A percentile compares a stretch with the other conserved stretches of the same genome.
phyloP scores from a whole-genome alignment of 2,329 filamentous ascomycete species.

The Neocatenulostroma microsporum region DNA sequence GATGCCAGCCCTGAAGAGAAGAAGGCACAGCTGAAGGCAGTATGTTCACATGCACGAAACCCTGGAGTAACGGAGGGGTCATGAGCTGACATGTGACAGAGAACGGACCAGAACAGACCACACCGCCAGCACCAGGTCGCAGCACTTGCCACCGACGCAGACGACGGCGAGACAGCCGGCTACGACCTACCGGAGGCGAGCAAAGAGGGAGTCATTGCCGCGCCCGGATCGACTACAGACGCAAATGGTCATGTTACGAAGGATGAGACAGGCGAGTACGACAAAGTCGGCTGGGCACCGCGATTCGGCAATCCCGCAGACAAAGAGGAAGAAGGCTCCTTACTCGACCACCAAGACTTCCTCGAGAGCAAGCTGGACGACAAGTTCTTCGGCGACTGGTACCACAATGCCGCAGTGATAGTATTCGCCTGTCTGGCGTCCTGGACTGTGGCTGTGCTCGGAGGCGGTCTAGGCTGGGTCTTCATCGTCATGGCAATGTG shows the following conservation, averaged over 20 bases:
- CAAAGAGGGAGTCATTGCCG: constrained; percentile 58
- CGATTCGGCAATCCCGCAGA: constrained; percentile 64
- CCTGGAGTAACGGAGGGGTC: no score
- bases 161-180: constrained; percentile 59
- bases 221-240: constrained; percentile 43
- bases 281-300: constrained; percentile 76
- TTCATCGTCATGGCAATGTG: constrained; percentile 88
- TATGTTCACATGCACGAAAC: neutral
- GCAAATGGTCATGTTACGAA: constrained; percentile 48
- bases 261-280: constrained; percentile 42
- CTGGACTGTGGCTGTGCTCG: constrained; percentile 82
- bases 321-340: constrained; percentile 49
- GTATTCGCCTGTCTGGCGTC: constrained; percentile 84
- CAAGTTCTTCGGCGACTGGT: constrained; percentile 95
- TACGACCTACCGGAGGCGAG: constrained; percentile 72
- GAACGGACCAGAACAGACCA: constrained; percentile 15
- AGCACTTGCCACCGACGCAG: constrained; percentile 70
- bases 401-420: constrained; percentile 93
- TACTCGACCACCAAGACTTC: constrained; percentile 82
- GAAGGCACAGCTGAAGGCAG: constrained; percentile 60
- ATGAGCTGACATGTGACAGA: constrained; percentile 18
- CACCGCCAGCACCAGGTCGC: constrained; percentile 53
- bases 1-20: constrained; percentile 79
- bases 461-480: constrained; percentile 87
- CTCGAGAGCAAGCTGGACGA: constrained; percentile 78